Evolutionary conservation across 2,329 filamentous ascomycete genomes (phyloP), one percentile per base, ranked within the genome.

Genomic region (Sarocladium brachiariae): DNA sequence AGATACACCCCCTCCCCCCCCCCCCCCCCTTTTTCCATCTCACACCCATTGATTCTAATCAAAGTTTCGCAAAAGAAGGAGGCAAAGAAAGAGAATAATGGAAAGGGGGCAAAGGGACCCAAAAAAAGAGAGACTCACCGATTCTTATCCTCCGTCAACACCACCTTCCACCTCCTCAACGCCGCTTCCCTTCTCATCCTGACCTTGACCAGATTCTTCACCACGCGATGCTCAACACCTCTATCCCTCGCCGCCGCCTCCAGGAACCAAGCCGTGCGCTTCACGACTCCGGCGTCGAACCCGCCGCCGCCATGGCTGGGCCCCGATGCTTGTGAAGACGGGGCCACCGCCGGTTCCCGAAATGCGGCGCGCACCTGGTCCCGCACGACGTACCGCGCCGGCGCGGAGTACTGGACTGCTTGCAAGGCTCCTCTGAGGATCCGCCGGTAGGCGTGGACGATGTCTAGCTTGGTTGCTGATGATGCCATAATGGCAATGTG

Each of bases 321-420:
- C n/a, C n/a, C n/a, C n/a, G n/a, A n/a, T n/a, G 39, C 39, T 25
- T 37, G 10, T 35, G 33, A 31, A 3, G 41, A 68, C 68, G 18
- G 14, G n/a, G 33, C 8, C 8, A 14, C 33, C 33, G 60, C 61
- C 2, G 54, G 52, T 35, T 76, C 72, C 13, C 74, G 77, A 60
- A 88, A 88, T 9, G 78, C 80, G 6, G 61, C 59, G 39, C 83
- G 75, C 21, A 87, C 65, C 61, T 78, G 74, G 59, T 83, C 74
- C 52, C 80, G 78, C 14, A 80, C 72, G 3, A 78, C 70, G 65
- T 73, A 84, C 50, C 86, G 82, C 25, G 82, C 78, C 14, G 87
- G 87, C 54, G 78, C 77, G 13, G 86, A 79, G 69, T 82, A 87
- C 55, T 86, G 82, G 19, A 92, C 80, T 3, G 86, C 88, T 25